Base-by-base conservation (phyloP, 176 grass and related monocot genomes). In the Leersia perrieri region DNA sequence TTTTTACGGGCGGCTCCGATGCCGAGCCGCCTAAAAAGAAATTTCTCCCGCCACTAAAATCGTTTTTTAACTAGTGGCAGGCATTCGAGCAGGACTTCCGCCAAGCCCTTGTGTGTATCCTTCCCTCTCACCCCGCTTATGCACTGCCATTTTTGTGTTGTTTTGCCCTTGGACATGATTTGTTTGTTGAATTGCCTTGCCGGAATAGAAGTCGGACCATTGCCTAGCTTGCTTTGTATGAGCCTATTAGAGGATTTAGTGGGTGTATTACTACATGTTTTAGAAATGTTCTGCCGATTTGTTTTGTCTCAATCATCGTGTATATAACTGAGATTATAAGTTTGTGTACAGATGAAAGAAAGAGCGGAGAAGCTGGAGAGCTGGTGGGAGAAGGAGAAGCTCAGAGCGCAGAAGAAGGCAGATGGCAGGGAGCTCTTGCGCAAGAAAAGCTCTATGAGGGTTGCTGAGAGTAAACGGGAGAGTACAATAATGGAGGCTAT, bases 51-150 rank as follows among this genome's bases (percentile, higher is more conserved):
- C n/a, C n/a, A n/a, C n/a, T n/a, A n/a, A n/a, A n/a, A n/a, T n/a
- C n/a, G n/a, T n/a, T n/a, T n/a, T n/a, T n/a, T n/a, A n/a, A n/a
- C n/a, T n/a, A n/a, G n/a, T n/a, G n/a, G n/a, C n/a, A n/a, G 14
- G 92, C 75, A 35, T 86, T 98, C 81, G 78, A 95, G 92, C 42
- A 93, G 71, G 88, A 93, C n/a, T 89, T 95, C 72, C 81, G 88
- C 40, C 87, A 93, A 76, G 79, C 87, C 61, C 92, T 98, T 30
- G 92, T 98, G 88, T 26, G 18, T 7, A 10, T 23, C 49, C 3
- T 40, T 27, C 39, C 2, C 76, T 31, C 5, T 64, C n/a, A n/a
- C n/a, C n/a, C 1, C 39, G 1, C 63, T 40, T 11, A 9, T 28
- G 1, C 0, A 34, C 29, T n/a, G n/a, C 3, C 66, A 1, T 5